Conservation (phyloP, 164 flowering plant genomes). For the Sextonia rubra region DNA sequence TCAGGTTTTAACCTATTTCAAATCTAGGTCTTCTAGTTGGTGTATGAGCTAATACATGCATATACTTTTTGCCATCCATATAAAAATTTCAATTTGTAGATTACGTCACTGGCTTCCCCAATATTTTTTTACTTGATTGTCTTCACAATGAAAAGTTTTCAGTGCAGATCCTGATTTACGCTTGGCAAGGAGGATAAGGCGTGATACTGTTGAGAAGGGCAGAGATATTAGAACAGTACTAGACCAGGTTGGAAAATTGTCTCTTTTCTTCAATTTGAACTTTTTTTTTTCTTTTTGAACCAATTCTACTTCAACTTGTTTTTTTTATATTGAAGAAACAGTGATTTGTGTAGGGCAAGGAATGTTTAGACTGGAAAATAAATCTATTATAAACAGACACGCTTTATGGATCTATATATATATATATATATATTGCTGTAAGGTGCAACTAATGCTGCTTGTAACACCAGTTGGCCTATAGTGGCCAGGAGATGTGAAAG, state of each 20-base stretch:
- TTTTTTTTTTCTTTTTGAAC: not conserved
- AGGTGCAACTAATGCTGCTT: no score
- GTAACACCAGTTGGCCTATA: no score
- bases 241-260: conserved; percentile 61
- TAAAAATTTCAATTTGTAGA: not conserved
- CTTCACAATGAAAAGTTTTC: conserved; percentile 47
- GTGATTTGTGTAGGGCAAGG: not conserved
- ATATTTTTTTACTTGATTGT: conserved; percentile 16
- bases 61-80: not conserved
- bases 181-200: conserved; percentile 90
- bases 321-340: not conserved
- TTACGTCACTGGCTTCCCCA: not conserved
- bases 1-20: no score
- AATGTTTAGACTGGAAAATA: no score
- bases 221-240: conserved; percentile 79
- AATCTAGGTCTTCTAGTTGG: no score
- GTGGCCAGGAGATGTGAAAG: no score
- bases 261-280: conserved; percentile 1
- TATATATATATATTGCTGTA: no score
- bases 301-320: not conserved
- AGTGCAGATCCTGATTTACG: conserved; percentile 99
- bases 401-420: no score
- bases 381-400: no score
- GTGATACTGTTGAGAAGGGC: conserved; percentile 89
- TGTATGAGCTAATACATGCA: not conserved